These are phyloP conservation scores for Monosporascus ibericus DNA, from an alignment of 2,329 filamentous ascomycete genomes.

Conservation along the genomic window DNA sequence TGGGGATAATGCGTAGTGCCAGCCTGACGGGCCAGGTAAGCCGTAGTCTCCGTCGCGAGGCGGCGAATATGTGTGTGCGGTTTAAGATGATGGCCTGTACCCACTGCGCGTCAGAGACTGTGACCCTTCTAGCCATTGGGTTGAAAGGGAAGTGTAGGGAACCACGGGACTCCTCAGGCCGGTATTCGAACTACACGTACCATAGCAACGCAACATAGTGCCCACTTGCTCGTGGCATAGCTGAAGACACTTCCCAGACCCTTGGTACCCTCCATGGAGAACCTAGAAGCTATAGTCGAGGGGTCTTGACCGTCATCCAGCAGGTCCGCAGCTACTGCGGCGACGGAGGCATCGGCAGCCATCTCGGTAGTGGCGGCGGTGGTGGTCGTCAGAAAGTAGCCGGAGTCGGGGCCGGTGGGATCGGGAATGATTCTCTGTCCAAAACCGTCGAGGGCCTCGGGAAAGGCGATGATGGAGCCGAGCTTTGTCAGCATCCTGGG, in stretches of 20 bases:
- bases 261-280: slow-evolving; percentile 54
- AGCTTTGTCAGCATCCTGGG: slow-evolving; percentile 62
- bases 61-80: slow-evolving; percentile 88
- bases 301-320: slow-evolving; percentile 36
- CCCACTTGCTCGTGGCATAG: slow-evolving; percentile 90
- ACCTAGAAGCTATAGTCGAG: slow-evolving; percentile 35
- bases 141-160: background rate
- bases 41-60: slow-evolving; percentile 72
- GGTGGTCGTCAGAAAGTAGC: slow-evolving; percentile 44
- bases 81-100: slow-evolving; percentile 74
- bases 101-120: slow-evolving; percentile 7
- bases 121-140: background rate
- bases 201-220: slow-evolving; percentile 78
- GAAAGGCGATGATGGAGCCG: slow-evolving; percentile 52
- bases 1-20: slow-evolving; percentile 62
- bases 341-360: slow-evolving; percentile 32
- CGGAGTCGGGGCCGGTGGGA: slow-evolving; percentile 20
- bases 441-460: slow-evolving; percentile 55
- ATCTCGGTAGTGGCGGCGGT: slow-evolving; percentile 39
- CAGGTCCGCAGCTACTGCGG: slow-evolving; percentile 34
- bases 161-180: background rate
- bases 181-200: slow-evolving; percentile 30
- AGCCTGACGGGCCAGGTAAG: slow-evolving; percentile 69
- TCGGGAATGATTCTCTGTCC: slow-evolving; percentile 42
- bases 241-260: slow-evolving; percentile 82